Conservation (phyloP, 1,284 basidiomycete species). For the Moesziomyces sp. region DNA sequence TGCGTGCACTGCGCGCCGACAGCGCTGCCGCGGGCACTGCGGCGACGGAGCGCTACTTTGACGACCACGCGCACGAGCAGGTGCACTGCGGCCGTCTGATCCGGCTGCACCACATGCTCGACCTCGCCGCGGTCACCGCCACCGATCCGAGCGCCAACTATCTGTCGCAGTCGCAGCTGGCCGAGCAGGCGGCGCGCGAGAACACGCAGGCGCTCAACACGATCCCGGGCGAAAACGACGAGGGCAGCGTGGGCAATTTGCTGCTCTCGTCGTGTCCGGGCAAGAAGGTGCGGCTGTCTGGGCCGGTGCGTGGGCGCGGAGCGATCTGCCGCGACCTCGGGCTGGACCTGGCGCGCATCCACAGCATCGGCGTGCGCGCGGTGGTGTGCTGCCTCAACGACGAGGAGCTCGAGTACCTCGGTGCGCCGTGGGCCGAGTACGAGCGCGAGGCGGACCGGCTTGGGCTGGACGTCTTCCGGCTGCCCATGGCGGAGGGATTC, state of each 20-base stretch:
- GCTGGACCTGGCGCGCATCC: conserved; percentile 82
- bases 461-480: conserved; percentile 81
- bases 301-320: conserved; percentile 81
- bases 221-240: conserved; percentile 13
- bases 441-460: conserved; percentile 74
- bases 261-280: conserved; percentile 92
- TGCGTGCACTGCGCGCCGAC: conserved; percentile 7
- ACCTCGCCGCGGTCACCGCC: conserved; percentile 39
- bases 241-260: conserved; percentile 79
- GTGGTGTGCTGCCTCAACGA: conserved; percentile 89
- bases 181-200: conserved; percentile 27
- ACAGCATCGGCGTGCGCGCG: conserved; percentile 79
- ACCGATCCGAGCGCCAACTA: conserved; percentile 27
- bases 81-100: conserved; percentile 52
- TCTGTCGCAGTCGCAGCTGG: conserved; percentile 30
- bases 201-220: not conserved
- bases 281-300: conserved; percentile 89
- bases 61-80: conserved; percentile 39
- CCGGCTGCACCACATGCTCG: conserved; percentile 45
- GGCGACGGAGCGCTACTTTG: conserved; percentile 16
- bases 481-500: conserved; percentile 89
- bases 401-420: conserved; percentile 83
- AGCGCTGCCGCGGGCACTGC: conserved; percentile 3
- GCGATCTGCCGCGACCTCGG: conserved; percentile 85
- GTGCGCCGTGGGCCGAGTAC: conserved; percentile 85